phyloP scores from a whole-genome alignment of 768 basidiomycete species.

The Gymnopilus junonius region DNA sequence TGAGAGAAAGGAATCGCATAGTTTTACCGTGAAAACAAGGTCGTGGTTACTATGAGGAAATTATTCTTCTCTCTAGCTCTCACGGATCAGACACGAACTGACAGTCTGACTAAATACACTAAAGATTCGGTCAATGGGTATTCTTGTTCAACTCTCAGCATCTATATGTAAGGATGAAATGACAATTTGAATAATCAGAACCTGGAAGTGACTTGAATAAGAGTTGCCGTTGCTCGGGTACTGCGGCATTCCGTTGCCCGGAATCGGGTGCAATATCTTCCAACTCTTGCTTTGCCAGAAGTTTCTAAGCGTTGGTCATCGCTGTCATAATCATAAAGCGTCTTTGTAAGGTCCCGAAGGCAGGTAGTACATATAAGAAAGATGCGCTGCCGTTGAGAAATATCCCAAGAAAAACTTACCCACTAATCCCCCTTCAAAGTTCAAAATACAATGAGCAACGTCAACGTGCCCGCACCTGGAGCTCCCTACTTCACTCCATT shows the following conservation, averaged over 20 bases:
- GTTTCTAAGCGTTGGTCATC: conserved; percentile 1
- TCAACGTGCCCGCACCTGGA: conserved; percentile 48
- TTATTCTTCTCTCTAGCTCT: too few species aligned
- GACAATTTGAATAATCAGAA: too few species aligned
- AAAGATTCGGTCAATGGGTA: too few species aligned
- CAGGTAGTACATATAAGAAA: not conserved
- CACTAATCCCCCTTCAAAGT: not conserved
- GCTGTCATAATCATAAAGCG: not conserved
- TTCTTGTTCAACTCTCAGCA: too few species aligned
- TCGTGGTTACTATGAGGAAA: not conserved
- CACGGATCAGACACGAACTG: too few species aligned
- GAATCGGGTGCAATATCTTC: not conserved
- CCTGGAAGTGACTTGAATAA: too few species aligned
- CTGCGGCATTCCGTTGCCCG: not conserved
- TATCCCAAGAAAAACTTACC: not conserved
- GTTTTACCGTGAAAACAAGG: not conserved
- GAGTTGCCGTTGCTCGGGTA: too few species aligned
- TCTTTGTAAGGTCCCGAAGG: not conserved
- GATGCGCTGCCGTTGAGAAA: not conserved
- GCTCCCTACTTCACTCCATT: conserved; percentile 51
- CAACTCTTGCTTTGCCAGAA: not conserved
- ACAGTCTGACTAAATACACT: too few species aligned
- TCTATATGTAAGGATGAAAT: too few species aligned
- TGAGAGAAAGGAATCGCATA: not conserved
- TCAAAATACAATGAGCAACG: conserved; percentile 18